Evolutionary conservation across 2,329 filamentous ascomycete genomes (phyloP).

Genomic region (Aspergillus ibericus): DNA sequence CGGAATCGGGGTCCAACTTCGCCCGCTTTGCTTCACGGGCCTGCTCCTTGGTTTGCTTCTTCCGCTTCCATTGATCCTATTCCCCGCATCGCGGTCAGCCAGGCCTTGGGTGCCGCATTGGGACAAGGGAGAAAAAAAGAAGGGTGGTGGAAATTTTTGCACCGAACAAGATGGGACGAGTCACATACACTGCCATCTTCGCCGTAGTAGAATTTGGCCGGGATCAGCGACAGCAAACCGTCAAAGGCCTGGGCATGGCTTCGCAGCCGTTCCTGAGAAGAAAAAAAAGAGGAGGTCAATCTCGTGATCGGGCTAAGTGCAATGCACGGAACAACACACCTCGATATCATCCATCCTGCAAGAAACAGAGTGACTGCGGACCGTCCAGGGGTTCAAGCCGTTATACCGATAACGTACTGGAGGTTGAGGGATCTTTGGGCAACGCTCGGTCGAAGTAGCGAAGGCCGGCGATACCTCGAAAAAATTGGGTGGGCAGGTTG

Average conservation of each 20-base stretch:
- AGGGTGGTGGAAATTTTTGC: slow-evolving; percentile 1
- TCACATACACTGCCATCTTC: slow-evolving; percentile 76
- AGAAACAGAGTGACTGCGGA: slow-evolving; percentile 6
- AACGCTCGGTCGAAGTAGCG: slow-evolving; percentile 16
- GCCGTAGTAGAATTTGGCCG: slow-evolving; percentile 86
- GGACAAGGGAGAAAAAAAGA: slow-evolving; percentile 14
- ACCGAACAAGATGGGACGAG: slow-evolving; percentile 13
- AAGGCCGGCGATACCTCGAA: slow-evolving; percentile 33
- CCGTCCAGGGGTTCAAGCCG: not conserved
- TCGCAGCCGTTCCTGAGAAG: slow-evolving; percentile 47
- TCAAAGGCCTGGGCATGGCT: slow-evolving; percentile 74
- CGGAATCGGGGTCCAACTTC: slow-evolving; percentile 88
- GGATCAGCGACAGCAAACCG: slow-evolving; percentile 81
- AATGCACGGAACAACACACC: slow-evolving; percentile 29
- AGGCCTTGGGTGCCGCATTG: slow-evolving; percentile 16
- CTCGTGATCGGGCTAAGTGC: slow-evolving; percentile 17
- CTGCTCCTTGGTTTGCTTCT: slow-evolving; percentile 93
- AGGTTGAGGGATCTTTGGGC: slow-evolving; percentile 12
- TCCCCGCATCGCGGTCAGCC: slow-evolving; percentile 19
- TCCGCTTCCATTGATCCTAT: slow-evolving; percentile 89
- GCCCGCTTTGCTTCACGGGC: slow-evolving; percentile 78
- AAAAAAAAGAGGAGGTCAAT: slow-evolving; percentile 27
- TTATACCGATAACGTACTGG: slow-evolving; percentile 11
- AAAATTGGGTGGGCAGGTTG: slow-evolving; percentile 40
- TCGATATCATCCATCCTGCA: slow-evolving; percentile 41